Conservation (phyloP, 2,329 filamentous ascomycete species). For the Tolypocladium guangdongense region DNA sequence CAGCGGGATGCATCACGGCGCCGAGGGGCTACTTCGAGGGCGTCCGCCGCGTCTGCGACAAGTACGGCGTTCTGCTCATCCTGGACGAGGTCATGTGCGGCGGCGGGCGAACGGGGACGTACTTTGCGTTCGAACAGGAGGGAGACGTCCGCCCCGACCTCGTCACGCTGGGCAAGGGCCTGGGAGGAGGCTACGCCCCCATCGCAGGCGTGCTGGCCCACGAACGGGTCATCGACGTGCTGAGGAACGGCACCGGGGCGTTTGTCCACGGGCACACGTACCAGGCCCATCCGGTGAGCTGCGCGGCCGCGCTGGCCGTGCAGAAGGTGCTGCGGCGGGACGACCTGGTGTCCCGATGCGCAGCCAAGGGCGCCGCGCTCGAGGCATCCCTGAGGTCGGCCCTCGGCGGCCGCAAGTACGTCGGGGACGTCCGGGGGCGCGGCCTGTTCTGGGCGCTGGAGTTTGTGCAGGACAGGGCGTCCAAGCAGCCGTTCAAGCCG, state of each 20-base stretch:
- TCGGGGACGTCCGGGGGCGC: slow-evolving; percentile 50
- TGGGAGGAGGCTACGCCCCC: slow-evolving; percentile 52
- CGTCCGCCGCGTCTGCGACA: slow-evolving; percentile 57
- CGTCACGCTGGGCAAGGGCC: slow-evolving; percentile 54
- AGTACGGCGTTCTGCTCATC: slow-evolving; percentile 63
- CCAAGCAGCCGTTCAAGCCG: slow-evolving; percentile 23
- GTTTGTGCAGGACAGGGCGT: slow-evolving; percentile 25
- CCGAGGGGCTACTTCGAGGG: slow-evolving; percentile 59
- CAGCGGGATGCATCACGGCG: slow-evolving; percentile 55
- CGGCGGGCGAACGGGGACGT: slow-evolving; percentile 44
- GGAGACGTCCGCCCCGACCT: slow-evolving; percentile 47
- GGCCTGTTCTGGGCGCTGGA: slow-evolving; percentile 41
- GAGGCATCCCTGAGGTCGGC: slow-evolving; percentile 28
- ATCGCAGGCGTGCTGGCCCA: slow-evolving; percentile 50
- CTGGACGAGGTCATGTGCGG: slow-evolving; percentile 71
- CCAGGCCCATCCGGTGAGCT: slow-evolving; percentile 48
- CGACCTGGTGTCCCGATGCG: slow-evolving; percentile 47
- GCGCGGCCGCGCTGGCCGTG: slow-evolving; percentile 52
- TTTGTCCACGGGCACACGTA: slow-evolving; percentile 49
- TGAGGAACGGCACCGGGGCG: slow-evolving; percentile 22
- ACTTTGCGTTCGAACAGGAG: slow-evolving; percentile 53
- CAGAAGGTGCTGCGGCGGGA: slow-evolving; percentile 47
- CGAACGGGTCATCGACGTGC: slow-evolving; percentile 34
- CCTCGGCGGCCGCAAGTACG: slow-evolving; percentile 33
- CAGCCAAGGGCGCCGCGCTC: slow-evolving; percentile 38